Percentiles rank a stretch among this genome's conserved stretches.
phyloP scores from a whole-genome alignment of 2,329 filamentous ascomycete genomes.

The Beauveria sp. region DNA sequence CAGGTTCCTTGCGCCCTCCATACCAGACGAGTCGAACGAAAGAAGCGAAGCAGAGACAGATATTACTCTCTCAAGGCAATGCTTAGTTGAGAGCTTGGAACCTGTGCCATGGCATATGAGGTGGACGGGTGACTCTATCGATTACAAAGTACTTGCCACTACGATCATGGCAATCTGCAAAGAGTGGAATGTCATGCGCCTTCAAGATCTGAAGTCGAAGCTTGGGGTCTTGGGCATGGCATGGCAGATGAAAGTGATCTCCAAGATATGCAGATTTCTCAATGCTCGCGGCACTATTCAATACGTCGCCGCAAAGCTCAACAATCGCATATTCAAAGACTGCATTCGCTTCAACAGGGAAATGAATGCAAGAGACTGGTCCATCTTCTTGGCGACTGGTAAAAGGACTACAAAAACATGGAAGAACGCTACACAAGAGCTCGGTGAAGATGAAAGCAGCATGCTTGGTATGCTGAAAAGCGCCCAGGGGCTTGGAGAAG shows the following conservation, averaged over 20 bases:
- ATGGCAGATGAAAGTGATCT: slow-evolving; percentile 53
- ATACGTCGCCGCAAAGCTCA: slow-evolving; percentile 49
- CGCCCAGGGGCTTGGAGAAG: slow-evolving; percentile 3
- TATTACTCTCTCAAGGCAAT: slow-evolving; percentile 31
- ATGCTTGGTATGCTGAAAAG: slow-evolving; percentile 15
- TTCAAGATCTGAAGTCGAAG: slow-evolving; percentile 50
- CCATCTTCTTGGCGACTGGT: slow-evolving; percentile 43
- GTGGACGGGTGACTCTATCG: slow-evolving; percentile 52
- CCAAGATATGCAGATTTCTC: slow-evolving; percentile 51
- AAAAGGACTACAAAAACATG: slow-evolving; percentile 19
- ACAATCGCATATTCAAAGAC: slow-evolving; percentile 50
- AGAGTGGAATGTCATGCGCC: slow-evolving; percentile 50
- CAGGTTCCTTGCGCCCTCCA: slow-evolving; percentile 43
- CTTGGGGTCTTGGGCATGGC: slow-evolving; percentile 46
- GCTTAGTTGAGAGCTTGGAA: slow-evolving; percentile 37
- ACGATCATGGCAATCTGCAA: slow-evolving; percentile 50
- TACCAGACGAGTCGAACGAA: slow-evolving; percentile 27
- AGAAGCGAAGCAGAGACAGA: slow-evolving; percentile 21
- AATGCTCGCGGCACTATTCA: slow-evolving; percentile 47
- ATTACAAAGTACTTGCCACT: slow-evolving; percentile 49
- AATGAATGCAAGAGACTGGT: slow-evolving; percentile 49
- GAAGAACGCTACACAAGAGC: neutral
- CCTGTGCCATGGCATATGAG: slow-evolving; percentile 47
- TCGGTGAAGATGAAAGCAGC: neutral
- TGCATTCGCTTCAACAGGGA: slow-evolving; percentile 53